Percentiles rank a stretch among this genome's conserved stretches.
These are phyloP conservation scores for Fusarium sp. DNA, from an alignment of 2,329 filamentous ascomycete genomes.

Conservation along the genomic window DNA sequence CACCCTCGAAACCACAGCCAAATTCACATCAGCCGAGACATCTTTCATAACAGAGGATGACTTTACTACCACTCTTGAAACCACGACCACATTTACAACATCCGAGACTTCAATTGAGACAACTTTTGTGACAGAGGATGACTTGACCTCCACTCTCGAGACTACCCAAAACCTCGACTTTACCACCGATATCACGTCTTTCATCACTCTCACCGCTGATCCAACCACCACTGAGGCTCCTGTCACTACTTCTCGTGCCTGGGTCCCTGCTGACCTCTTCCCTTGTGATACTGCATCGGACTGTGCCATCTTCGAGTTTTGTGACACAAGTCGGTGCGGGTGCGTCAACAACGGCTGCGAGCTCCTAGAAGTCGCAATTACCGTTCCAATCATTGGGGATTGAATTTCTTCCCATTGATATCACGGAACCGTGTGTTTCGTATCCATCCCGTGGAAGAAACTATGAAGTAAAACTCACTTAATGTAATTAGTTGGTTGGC, in stretches of 20 bases:
- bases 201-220: not conserved
- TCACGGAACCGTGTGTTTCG: no score
- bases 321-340: not conserved
- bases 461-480: no score
- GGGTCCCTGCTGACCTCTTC: not conserved
- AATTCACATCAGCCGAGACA: no score
- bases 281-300: no score
- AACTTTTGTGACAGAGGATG: not conserved
- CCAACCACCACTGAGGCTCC: not conserved
- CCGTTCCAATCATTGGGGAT: not conserved
- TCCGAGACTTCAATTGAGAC: not conserved
- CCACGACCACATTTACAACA: not conserved
- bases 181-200: slow-evolving; percentile 1
- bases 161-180: not conserved
- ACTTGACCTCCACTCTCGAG: not conserved
- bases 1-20: no score
- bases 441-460: no score
- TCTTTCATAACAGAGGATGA: no score
- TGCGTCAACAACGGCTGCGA: not conserved
- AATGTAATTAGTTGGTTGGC: no score
- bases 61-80: not conserved
- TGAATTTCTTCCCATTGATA: no score
- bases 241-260: not conserved
- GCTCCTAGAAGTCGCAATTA: not conserved
- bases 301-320: no score